Evolutionary conservation across 345 rosid genomes (phyloP), one percentile per base, ranked within the genome.

Genomic region (Melastoma malabathricum): DNA sequence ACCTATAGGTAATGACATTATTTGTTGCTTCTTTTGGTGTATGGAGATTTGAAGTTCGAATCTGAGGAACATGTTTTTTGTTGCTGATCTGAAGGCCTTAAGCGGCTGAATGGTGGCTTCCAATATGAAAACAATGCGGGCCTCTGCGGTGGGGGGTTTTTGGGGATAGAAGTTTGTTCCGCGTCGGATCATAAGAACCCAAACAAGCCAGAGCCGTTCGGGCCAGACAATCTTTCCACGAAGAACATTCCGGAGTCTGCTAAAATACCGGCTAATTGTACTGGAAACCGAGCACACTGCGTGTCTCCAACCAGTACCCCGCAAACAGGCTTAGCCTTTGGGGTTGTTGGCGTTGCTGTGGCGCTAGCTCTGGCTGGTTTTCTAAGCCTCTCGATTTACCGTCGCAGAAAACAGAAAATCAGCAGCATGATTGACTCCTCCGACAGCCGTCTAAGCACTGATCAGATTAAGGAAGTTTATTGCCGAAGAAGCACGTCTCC

Each of bases 91-190:
- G 77, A 60, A 92, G 97, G 71, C 61, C 61, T 90, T 62, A 75
- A 59, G 83, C 86, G 89, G 66, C 83, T 90, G 47, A 54, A 63
- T 43, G 62, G 50, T 27, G 85, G 83, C 34, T 86, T 90, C 67
- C 96, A 71, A 51, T 90, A 82, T 43, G 71, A 74, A 54, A 80
- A 82, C 76, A 90, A 90, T 50, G 75, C 59, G 15, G 76, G 71
- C 45, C 69, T 92, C 51, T 92, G 98, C 62, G 98, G 98, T 23
- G 65, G 56, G 55, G 90, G 86, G 13, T 92, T 82, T 64, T 3
- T 65, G 0, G 56, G 72, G 66, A 55, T 92, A 57, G 64, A 72
- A 61, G 44, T 65, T 19, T 92, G 98, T 47, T 66, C 66, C 48
- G 64, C 68, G 54, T 63, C 75, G 44, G 66, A 56, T 61, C 62